phyloP scores from a whole-genome alignment of 352 stramenopile species.

The Phytophthora syringae region DNA sequence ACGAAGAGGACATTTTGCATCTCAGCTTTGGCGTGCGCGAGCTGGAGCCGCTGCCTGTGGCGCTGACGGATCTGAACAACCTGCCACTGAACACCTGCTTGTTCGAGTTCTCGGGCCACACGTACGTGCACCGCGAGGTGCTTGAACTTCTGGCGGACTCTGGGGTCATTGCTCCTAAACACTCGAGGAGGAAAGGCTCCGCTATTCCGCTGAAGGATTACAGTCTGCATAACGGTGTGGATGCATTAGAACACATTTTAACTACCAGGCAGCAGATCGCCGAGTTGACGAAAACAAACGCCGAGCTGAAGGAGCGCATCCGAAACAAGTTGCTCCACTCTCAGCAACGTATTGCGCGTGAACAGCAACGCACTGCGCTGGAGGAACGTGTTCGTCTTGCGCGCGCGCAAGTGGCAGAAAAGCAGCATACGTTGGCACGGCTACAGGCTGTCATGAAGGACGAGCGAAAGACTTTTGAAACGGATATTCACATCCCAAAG shows the following conservation, averaged over 20 bases:
- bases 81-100: conserved; percentile 84
- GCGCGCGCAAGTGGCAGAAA: conserved; percentile 58
- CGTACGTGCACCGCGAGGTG: conserved; percentile 75
- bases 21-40: conserved; percentile 72
- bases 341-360: conserved; percentile 46
- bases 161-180: conserved; percentile 68
- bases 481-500: conserved; percentile 83
- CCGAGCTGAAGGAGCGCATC: conserved; percentile 60
- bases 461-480: conserved; percentile 79
- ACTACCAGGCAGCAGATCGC: conserved; percentile 57
- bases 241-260: conserved; percentile 67
- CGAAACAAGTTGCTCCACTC: conserved; percentile 47
- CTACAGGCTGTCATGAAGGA: conserved; percentile 73
- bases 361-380: conserved; percentile 54
- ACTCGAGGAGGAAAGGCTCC: conserved; percentile 76
- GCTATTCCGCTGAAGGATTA: conserved; percentile 85
- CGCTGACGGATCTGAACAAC: conserved; percentile 65
- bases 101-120: conserved; percentile 74
- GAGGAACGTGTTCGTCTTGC: conserved; percentile 61
- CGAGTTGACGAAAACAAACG: conserved; percentile 48
- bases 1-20: conserved; percentile 66
- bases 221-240: conserved; percentile 73
- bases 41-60: conserved; percentile 70
- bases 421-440: conserved; percentile 60
- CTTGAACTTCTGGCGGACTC: conserved; percentile 71